Evolutionary conservation across 108 stramenopile species (phyloP), one percentile per base, ranked within the genome.

Genomic region (Conticribra guillardii): DNA sequence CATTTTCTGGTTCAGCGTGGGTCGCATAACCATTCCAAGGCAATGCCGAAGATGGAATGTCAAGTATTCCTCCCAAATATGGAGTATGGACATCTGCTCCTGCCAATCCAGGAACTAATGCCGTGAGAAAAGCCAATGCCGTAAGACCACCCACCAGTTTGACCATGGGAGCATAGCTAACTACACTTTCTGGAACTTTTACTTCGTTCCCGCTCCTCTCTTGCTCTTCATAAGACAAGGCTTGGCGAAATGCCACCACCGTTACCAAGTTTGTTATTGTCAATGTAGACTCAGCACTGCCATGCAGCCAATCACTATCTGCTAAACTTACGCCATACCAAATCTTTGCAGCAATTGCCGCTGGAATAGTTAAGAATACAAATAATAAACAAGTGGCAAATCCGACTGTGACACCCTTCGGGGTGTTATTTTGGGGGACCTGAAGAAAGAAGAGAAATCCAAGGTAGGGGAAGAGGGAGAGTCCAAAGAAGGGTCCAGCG

Each of bases 251-350:
- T 41, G 89, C 92, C 15, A 93, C 76, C 9, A 93, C 89, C 0
- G 90, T 91, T 9, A 96, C 82, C 23, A 96, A 64, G 82, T 97
- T 97, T 11, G 97, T 96, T 0, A 95, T 65, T 15, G 95, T 95
- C 23, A 97, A 74, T 24, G 96, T 73, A 58, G 80, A 81, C 82
- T 97, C 97, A 18, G 97, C 97, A 32, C 84, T 73, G 27, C 95
- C 97, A 63, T 97, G 97, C 11, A 97, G 72, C 92, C 94, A 97
- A 76, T 97, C 97, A 9, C 86, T 84, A 67, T 97, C 94, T 3
- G 97, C 95, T 46, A 97, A 75, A 24, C 87, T 93, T 1, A 91
- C 97, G 16, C 89, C 87, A 67, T 94, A 97, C 66, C 82, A 60
- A 30, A 90, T 48, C 59, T 96, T 90, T 18, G 94, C 83, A 3